A percentile compares a stretch with the other conserved stretches of the same genome.
Evolutionary conservation across 148 eudicot species (phyloP).

Genomic region (Bassia scoparia): DNA sequence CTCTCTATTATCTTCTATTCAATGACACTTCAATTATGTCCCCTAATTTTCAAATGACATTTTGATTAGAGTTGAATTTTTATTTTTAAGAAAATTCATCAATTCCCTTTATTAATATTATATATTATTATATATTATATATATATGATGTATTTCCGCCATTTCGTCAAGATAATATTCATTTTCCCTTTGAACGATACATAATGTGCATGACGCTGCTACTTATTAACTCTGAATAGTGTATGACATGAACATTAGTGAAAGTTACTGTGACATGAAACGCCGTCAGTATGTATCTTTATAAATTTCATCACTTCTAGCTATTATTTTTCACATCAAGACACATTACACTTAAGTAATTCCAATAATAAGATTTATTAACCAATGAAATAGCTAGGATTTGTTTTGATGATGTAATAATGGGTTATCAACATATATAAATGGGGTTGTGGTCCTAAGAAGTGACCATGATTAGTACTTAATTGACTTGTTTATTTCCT

Average conservation of each 20-base stretch:
- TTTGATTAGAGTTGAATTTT: not conserved
- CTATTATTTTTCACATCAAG: slow-evolving; percentile 12
- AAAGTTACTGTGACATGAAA: no score
- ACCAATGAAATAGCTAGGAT: not conserved
- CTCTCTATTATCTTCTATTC: not conserved
- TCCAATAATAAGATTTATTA: slow-evolving; percentile 1
- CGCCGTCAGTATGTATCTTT: no score
- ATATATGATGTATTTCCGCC: no score
- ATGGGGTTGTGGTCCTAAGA: slow-evolving; percentile 13
- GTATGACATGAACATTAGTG: no score
- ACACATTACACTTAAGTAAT: slow-evolving; percentile 19
- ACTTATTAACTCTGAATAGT: no score
- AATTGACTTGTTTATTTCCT: slow-evolving; percentile 15
- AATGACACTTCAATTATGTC: slow-evolving; percentile 15
- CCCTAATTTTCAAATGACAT: slow-evolving; percentile 6
- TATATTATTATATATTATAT: no score
- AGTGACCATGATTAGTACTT: slow-evolving; percentile 11
- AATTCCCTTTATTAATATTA: no score
- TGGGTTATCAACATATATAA: slow-evolving; percentile 2
- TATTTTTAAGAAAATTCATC: no score
- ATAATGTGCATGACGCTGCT: no score
- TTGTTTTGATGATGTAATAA: not conserved
- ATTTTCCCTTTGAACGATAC: no score
- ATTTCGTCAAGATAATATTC: no score
- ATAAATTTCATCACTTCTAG: not conserved